Evolutionary conservation across 1,284 basidiomycete species (phyloP).

Genomic region (Heterobasidion parviporum): DNA sequence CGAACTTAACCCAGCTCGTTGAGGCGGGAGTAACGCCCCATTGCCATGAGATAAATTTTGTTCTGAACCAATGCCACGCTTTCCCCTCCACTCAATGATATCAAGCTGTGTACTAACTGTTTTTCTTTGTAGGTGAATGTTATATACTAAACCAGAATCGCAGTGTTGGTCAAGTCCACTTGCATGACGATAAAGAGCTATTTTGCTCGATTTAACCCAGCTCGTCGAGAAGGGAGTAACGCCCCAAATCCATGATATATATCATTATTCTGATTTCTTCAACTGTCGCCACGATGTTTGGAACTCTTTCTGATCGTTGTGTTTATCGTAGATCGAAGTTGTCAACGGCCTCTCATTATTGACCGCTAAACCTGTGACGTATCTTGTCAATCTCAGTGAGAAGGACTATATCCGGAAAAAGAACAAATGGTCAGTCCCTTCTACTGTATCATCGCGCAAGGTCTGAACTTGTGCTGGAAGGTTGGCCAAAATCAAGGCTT

Average conservation of each 20-base stretch:
- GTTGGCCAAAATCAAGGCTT: slow-evolving; percentile 95
- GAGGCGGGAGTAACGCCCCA: slow-evolving; percentile 6
- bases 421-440: slow-evolving; percentile 84
- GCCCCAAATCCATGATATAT: slow-evolving; percentile 48
- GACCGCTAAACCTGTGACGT: slow-evolving; percentile 96
- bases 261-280: slow-evolving; percentile 25
- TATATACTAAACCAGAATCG: not conserved
- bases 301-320: not conserved
- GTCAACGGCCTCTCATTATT: slow-evolving; percentile 90
- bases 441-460: not conserved
- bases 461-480: slow-evolving; percentile 23
- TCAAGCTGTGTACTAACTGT: not conserved
- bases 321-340: slow-evolving; percentile 73
- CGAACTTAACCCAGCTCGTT: slow-evolving; percentile 46
- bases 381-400: slow-evolving; percentile 97
- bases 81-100: too few species aligned
- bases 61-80: not conserved
- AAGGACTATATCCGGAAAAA: slow-evolving; percentile 95
- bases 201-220: slow-evolving; percentile 52
- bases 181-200: slow-evolving; percentile 59
- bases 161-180: not conserved
- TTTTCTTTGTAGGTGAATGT: slow-evolving; percentile 12
- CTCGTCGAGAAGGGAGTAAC: slow-evolving; percentile 11
- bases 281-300: not conserved
- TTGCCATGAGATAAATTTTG: slow-evolving; percentile 47